Conservation (phyloP, 768 basidiomycete species). For the Calvatia gigantea region DNA sequence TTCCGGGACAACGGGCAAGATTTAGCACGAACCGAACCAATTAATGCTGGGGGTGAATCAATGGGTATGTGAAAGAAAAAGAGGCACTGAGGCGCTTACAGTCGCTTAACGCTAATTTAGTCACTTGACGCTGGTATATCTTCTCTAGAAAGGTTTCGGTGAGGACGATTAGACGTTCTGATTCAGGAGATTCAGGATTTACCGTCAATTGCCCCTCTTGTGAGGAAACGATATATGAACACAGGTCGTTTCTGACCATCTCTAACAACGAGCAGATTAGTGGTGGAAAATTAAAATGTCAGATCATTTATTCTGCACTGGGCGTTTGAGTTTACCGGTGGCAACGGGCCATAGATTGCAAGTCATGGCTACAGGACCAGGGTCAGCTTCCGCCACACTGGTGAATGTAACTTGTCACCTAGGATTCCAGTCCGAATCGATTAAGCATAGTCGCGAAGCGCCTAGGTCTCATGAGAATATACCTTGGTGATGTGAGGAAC, state of each 20-base stretch:
- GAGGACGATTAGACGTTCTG: neutral
- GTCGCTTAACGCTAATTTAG: constrained; percentile 87
- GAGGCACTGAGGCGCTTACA: constrained; percentile 43
- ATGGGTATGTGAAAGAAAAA: neutral
- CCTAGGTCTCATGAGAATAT: constrained; percentile 28
- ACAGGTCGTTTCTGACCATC: constrained; percentile 94
- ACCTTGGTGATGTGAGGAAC: neutral
- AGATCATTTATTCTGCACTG: constrained; percentile 6
- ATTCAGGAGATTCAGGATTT: constrained; percentile 10
- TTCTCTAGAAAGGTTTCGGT: constrained; percentile 52
- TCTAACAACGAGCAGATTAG: no score
- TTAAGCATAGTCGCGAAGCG: constrained; percentile 79
- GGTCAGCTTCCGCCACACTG: neutral
- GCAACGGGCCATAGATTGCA: constrained; percentile 97
- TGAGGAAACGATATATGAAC: constrained; percentile 84
- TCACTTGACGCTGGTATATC: constrained; percentile 91
- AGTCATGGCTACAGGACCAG: constrained; percentile 60
- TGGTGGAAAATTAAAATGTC: neutral
- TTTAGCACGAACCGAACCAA: constrained; percentile 52
- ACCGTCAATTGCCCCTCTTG: constrained; percentile 90
- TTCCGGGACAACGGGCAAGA: neutral
- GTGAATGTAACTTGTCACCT: constrained; percentile 39
- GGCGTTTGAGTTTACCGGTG: constrained; percentile 55
- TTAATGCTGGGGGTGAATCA: constrained; percentile 46
- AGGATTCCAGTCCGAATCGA: constrained; percentile 96